These are phyloP conservation scores for Sporothrix inflata DNA, from an alignment of 2,329 filamentous ascomycete genomes.

Conservation along the genomic window DNA sequence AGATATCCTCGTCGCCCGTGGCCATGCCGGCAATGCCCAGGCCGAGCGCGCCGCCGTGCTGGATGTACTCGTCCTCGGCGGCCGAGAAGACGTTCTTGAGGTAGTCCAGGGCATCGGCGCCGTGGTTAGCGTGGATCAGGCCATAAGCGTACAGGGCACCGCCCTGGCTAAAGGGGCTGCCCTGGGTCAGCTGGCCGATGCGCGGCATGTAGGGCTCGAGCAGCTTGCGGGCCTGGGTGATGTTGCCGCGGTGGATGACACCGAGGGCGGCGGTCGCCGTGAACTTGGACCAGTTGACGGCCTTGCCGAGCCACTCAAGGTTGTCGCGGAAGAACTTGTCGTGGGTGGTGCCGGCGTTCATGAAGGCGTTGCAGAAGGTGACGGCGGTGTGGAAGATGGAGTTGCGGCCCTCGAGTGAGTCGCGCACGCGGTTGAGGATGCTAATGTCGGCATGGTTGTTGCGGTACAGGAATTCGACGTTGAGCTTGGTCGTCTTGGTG, in stretches of 20 bases:
- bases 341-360: slow-evolving; percentile 98
- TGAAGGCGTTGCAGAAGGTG: slow-evolving; percentile 97
- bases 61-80: slow-evolving; percentile 87
- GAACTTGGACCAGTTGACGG: slow-evolving; percentile 99
- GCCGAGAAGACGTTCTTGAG: slow-evolving; percentile 74
- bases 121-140: slow-evolving; percentile 96
- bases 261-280: slow-evolving; percentile 94
- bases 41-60: slow-evolving; percentile 93
- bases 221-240: slow-evolving; percentile 89
- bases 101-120: slow-evolving; percentile 83
- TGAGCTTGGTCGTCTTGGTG: slow-evolving; percentile 90
- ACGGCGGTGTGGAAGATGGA: slow-evolving; percentile 98
- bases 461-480: slow-evolving; percentile 85
- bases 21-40: slow-evolving; percentile 98
- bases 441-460: slow-evolving; percentile 91
- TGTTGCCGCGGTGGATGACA: slow-evolving; percentile 94
- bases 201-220: slow-evolving; percentile 92
- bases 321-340: slow-evolving; percentile 99
- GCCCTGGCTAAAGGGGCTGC: slow-evolving; percentile 93
- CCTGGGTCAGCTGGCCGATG: slow-evolving; percentile 70
- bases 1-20: slow-evolving; percentile 86
- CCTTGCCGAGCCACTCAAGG: slow-evolving; percentile 95
- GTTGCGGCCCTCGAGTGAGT: slow-evolving; percentile 92
- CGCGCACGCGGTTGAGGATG: slow-evolving; percentile 93
- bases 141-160: slow-evolving; percentile 95